These are phyloP conservation scores for Lipomyces mesembrius DNA, from an alignment of 805 yeast genomes.

Conservation along the genomic window DNA sequence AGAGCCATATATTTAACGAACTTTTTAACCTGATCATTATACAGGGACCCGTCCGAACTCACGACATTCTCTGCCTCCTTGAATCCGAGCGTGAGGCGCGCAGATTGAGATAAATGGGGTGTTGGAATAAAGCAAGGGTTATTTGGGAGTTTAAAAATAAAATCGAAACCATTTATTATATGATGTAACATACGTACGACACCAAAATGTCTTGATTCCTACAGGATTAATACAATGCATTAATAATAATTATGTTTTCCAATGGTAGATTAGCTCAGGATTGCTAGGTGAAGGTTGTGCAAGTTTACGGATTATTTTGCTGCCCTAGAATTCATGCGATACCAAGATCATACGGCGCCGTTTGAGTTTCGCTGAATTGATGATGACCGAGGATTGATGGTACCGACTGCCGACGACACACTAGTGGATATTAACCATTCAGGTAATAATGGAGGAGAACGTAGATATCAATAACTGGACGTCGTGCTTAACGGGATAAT, in stretches of 20 bases:
- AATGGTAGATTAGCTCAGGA: too few relatives aligned
- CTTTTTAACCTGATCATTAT: background rate
- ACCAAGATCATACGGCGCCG: too few relatives aligned
- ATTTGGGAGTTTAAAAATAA: background rate
- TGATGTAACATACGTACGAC: background rate
- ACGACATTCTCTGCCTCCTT: constrained; percentile 98
- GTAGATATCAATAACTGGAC: background rate
- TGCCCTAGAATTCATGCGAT: too few relatives aligned
- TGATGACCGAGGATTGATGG: too few relatives aligned
- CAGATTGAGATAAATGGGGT: constrained; percentile 50
- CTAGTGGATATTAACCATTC: background rate
- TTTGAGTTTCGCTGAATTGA: too few relatives aligned
- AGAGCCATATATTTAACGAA: background rate
- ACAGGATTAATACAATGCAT: constrained; percentile 4
- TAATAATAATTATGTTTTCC: background rate
- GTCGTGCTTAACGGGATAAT: background rate
- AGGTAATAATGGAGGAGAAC: background rate
- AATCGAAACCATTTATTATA: background rate
- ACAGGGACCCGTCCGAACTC: constrained; percentile 94
- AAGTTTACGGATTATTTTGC: too few relatives aligned
- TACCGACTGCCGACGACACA: too few relatives aligned
- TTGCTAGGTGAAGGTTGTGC: too few relatives aligned
- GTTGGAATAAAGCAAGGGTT: background rate
- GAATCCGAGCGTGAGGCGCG: constrained; percentile 99
- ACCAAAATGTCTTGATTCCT: background rate